Base-by-base conservation (phyloP, 208 protist species). In the Vickermania ingenoplastis region DNA sequence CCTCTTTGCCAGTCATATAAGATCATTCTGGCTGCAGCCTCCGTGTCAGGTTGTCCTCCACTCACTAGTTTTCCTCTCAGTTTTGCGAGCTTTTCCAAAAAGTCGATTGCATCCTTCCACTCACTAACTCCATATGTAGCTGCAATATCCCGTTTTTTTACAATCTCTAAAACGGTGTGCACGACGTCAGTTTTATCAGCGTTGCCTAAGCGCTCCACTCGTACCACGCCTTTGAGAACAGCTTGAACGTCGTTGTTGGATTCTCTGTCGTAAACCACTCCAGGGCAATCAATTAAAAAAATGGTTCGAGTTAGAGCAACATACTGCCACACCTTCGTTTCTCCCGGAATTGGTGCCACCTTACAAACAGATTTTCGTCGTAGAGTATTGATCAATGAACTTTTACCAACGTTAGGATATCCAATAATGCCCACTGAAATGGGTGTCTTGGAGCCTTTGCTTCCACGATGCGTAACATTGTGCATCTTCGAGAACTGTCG, bases 311-410 rank as follows among this genome's bases (percentile, higher is more conserved):
- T 98, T 13, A 99, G 83, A 1, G 96, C 96, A 29, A 99, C 96
- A 77, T 99, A 99, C 79, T 99, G 98, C 98, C 99, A 99, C 24
- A 99, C 97, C 68, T 99, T 99, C n/a, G 99, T 99, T 75, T 99
- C 96, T 30, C 99, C 99, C 5, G 99, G 97, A 67, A 99, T 97
- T 3, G 99, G 99, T 0, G 99, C 98, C 23, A 98, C 97, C 59
- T 98, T 99, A 84, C 98, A 99, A 28, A 98, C 97, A 31, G 89
- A 79, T 69, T 99, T 98, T n/a, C 76, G 71, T n/a, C 91, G 79
- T 0, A 99, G 79, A 1, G 98, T 99, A 76, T 99, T 99, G 71
- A 99, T 99, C n/a, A 99, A 79, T 4, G 96, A 99, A 31, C 81
- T 96, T 78, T 99, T 99, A 26, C 99, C 99, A 30, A 99, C 98